These are phyloP conservation scores for Diaporthe capsici DNA, from an alignment of 2,329 filamentous ascomycete species.

Conservation along the genomic window DNA sequence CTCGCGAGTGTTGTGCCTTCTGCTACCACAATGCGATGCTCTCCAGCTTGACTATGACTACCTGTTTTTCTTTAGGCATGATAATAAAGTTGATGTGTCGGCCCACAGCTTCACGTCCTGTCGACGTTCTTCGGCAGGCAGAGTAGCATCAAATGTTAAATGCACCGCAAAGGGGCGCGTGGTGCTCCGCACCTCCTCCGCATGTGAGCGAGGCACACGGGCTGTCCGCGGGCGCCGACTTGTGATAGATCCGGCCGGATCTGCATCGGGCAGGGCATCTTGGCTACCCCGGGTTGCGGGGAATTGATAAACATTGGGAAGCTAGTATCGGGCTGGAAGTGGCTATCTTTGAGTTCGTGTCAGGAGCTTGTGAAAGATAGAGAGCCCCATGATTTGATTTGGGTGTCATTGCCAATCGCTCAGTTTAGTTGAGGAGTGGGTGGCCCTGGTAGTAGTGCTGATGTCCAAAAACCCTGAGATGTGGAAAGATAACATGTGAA, in stretches of 20 bases:
- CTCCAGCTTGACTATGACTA: background rate
- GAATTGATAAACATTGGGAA: background rate
- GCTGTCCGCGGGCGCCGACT: constrained; percentile 31
- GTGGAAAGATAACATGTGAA: background rate
- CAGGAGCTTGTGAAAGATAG: background rate
- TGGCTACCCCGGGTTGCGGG: constrained; percentile 18
- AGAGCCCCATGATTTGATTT: background rate
- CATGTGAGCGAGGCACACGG: background rate
- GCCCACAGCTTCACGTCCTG: background rate
- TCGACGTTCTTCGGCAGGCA: background rate
- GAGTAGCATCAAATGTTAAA: background rate
- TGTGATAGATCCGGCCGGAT: constrained; percentile 25
- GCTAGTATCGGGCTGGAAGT: background rate
- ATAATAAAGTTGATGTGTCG: background rate
- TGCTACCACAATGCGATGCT: background rate
- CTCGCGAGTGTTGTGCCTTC: background rate
- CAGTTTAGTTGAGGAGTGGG: background rate
- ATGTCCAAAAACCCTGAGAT: background rate
- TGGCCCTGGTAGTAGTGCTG: background rate
- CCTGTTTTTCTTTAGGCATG: background rate
- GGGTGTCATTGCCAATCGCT: background rate
- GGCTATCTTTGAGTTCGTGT: background rate
- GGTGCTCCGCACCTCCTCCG: constrained; percentile 17
- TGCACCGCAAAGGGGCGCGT: background rate
- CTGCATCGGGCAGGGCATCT: constrained; percentile 9